Conservation (phyloP, 345 rosid species). For the Aurinia saxatilis region DNA sequence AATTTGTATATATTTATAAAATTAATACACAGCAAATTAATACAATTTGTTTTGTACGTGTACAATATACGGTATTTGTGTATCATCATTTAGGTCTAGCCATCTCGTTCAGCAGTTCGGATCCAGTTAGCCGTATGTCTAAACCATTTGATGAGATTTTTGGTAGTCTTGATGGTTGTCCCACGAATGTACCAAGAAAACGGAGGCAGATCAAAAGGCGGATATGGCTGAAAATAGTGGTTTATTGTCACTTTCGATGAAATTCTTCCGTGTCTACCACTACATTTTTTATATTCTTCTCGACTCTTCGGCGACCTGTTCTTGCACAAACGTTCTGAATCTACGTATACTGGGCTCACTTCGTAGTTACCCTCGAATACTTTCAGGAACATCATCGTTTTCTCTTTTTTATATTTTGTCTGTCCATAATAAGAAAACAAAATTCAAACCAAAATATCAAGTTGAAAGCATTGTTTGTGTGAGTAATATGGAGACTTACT, state of each 20-base stretch:
- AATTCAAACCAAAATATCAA: too few species aligned
- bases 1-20: too few species aligned
- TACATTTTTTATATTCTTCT: slow-evolving; percentile 50
- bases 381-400: slow-evolving; percentile 58
- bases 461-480: background rate
- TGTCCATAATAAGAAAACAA: too few species aligned
- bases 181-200: slow-evolving; percentile 83
- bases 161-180: slow-evolving; percentile 55
- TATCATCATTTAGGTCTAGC: too few species aligned
- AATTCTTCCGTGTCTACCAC: too few species aligned
- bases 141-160: slow-evolving; percentile 37
- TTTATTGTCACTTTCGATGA: slow-evolving; percentile 57
- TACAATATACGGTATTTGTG: too few species aligned
- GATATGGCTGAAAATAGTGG: slow-evolving; percentile 17
- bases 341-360: slow-evolving; percentile 52
- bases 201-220: slow-evolving; percentile 67
- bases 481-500: background rate
- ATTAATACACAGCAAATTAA: too few species aligned
- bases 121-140: too few species aligned
- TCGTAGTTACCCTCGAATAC: slow-evolving; percentile 67
- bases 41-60: too few species aligned
- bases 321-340: slow-evolving; percentile 40
- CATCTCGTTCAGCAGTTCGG: too few species aligned
- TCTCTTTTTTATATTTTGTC: slow-evolving; percentile 67
- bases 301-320: slow-evolving; percentile 40